These are phyloP conservation scores for Kodamaea kaohsiungensis DNA, from an alignment of 805 yeast genomes.

Conservation along the genomic window DNA sequence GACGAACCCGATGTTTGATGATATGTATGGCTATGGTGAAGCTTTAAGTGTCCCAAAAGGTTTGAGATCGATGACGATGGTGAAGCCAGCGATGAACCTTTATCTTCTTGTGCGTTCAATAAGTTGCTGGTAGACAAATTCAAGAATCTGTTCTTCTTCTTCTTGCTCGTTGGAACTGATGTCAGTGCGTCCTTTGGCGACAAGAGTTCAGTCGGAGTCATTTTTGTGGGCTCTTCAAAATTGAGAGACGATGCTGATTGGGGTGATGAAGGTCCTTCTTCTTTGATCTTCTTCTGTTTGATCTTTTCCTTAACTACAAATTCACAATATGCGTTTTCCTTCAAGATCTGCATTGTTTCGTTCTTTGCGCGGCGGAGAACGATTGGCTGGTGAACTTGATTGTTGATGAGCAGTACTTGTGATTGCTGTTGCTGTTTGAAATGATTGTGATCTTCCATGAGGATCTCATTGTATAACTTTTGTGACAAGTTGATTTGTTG, in stretches of 20 bases:
- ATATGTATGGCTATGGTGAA: slow-evolving; percentile 10
- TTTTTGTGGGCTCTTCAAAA: not conserved
- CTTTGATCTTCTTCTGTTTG: not conserved
- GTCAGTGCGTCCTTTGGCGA: not conserved
- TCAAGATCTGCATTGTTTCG: slow-evolving; percentile 33
- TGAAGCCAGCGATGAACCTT: slow-evolving; percentile 6
- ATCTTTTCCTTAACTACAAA: slow-evolving; percentile 4
- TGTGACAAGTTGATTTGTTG: slow-evolving; percentile 51
- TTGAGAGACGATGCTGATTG: slow-evolving; percentile 1
- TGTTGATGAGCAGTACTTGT: slow-evolving; percentile 14
- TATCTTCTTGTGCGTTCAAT: not conserved
- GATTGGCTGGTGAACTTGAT: slow-evolving; percentile 26
- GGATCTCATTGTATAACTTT: slow-evolving; percentile 30
- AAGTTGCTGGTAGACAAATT: slow-evolving; percentile 1
- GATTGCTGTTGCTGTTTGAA: slow-evolving; percentile 26
- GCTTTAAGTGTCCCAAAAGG: slow-evolving; percentile 17
- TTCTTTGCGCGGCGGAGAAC: slow-evolving; percentile 28
- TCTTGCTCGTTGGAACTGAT: slow-evolving; percentile 4
- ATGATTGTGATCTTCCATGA: slow-evolving; percentile 13
- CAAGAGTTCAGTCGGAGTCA: not conserved
- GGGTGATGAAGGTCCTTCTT: slow-evolving; percentile 3
- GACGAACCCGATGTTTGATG: not conserved
- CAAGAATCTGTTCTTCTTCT: slow-evolving; percentile 11
- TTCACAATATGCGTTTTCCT: slow-evolving; percentile 35
- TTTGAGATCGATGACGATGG: slow-evolving; percentile 17